Evolutionary conservation across 2,329 filamentous ascomycete species (phyloP), one percentile per base, ranked within the genome.

Genomic region (Xylaria sp.): DNA sequence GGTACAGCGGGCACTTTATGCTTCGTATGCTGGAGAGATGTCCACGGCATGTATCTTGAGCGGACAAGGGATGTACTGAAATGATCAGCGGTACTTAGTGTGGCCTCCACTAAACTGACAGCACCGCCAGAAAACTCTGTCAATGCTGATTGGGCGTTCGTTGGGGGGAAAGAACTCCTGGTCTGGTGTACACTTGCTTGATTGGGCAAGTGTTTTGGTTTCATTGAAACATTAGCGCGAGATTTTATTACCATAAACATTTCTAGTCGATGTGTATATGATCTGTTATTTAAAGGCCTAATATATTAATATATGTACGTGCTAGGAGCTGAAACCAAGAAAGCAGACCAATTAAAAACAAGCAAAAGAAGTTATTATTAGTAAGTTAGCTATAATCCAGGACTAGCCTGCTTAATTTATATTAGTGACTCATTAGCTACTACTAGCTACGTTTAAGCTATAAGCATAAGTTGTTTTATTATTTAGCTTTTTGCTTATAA

Each of bases 51-150:
- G 49, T 51, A 33, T 29, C 15, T 20, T 2, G 55, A 45, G 20
- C 50, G 55, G 57, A 62, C 61, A 59, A 45, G 66, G 61, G 59
- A 60, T 49, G 17, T 36, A 63, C 51, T 58, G 63, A 59, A 44
- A 61, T 66, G 66, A 22, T 53, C 45, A 50, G 33, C 29, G 54
- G 47, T 22, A 56, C 42, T n/a, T n/a, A n/a, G n/a, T n/a, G 56
- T 49, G 33, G 63, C 53, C 57, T 61, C 42, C 50, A 61, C 47
- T 31, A 3, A 13, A 57, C n/a, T 33, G 55, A 56, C 42, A 36
- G 44, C 44, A 20, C 38, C n/a, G 17, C n/a, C 13, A 39, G 47
- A 64, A 64, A 67, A 61, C 55, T 61, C 27, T 42, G 47, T 45
- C 5, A 20, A 31, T 29, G 54, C 47, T 67, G 64, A 69, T 69